phyloP scores from a whole-genome alignment of 345 rosid species.

The Sonneratia caseolaris region DNA sequence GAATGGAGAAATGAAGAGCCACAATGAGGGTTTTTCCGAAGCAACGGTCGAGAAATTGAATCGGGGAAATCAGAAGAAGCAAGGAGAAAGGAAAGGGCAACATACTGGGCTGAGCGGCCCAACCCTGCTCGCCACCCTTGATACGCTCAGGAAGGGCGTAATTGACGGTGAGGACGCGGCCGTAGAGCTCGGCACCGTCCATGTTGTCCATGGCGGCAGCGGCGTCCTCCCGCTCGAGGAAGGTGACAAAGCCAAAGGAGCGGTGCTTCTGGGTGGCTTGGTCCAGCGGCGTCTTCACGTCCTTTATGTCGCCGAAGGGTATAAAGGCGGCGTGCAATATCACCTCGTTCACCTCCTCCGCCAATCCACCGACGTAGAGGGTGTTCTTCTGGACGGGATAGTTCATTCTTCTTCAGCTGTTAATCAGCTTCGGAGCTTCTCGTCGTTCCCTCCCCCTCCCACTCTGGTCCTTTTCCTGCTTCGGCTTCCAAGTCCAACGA shows the following conservation, averaged over 20 bases:
- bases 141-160: conserved; percentile 88
- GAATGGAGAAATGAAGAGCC: background rate
- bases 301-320: conserved; percentile 95
- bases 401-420: conserved; percentile 16
- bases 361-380: conserved; percentile 86
- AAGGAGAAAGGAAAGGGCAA: conserved; percentile 6
- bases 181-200: conserved; percentile 97
- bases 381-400: conserved; percentile 94
- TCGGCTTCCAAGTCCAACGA: background rate
- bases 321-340: conserved; percentile 92
- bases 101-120: conserved; percentile 99
- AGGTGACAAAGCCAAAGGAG: conserved; percentile 95
- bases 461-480: background rate
- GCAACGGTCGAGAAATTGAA: background rate
- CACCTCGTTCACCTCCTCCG: conserved; percentile 91
- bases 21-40: background rate
- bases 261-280: conserved; percentile 98
- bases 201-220: conserved; percentile 91
- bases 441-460: background rate
- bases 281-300: conserved; percentile 90
- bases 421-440: background rate
- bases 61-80: background rate
- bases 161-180: conserved; percentile 96
- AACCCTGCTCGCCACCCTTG: conserved; percentile 98
- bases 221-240: conserved; percentile 85